A percentile compares a stretch with the other conserved stretches of the same genome.
These are phyloP conservation scores for Corymbia maculata DNA, from an alignment of 345 rosid genomes.

Conservation along the genomic window DNA sequence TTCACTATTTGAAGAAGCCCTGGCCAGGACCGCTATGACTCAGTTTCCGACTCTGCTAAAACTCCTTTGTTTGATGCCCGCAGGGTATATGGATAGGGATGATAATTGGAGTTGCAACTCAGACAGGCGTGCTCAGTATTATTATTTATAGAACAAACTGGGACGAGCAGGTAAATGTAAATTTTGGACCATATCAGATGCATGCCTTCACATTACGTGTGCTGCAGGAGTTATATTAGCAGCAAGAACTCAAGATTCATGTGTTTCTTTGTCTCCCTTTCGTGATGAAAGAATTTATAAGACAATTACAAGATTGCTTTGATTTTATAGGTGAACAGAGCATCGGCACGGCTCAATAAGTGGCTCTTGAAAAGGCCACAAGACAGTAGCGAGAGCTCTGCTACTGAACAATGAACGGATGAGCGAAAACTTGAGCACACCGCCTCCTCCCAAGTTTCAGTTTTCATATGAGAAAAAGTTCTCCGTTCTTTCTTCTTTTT, in stretches of 20 bases:
- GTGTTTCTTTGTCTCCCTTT: not conserved
- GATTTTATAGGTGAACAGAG: constrained; percentile 6
- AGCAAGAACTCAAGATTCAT: not conserved
- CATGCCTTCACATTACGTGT: not conserved
- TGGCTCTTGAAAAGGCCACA: constrained; percentile 1
- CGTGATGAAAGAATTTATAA: not conserved
- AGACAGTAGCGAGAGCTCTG: not conserved
- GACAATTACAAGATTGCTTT: not conserved
- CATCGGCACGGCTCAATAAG: constrained; percentile 8
- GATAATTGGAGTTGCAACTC: constrained; percentile 19
- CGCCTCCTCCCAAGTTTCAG: not conserved
- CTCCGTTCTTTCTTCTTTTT: not conserved
- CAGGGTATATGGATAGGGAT: constrained; percentile 44
- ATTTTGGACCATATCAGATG: not conserved
- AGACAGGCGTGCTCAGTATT: not conserved
- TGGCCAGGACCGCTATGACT: not conserved
- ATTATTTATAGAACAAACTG: constrained; percentile 25
- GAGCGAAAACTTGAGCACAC: not conserved
- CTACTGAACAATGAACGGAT: not conserved
- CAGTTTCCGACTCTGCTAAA: not conserved
- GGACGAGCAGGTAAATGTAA: constrained; percentile 24
- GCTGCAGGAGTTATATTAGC: not conserved
- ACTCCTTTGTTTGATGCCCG: not conserved
- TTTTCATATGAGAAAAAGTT: not conserved
- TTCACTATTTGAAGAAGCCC: not conserved